Base-by-base conservation (phyloP, 345 rosid species). In the Erysimum cheiranthoides region DNA sequence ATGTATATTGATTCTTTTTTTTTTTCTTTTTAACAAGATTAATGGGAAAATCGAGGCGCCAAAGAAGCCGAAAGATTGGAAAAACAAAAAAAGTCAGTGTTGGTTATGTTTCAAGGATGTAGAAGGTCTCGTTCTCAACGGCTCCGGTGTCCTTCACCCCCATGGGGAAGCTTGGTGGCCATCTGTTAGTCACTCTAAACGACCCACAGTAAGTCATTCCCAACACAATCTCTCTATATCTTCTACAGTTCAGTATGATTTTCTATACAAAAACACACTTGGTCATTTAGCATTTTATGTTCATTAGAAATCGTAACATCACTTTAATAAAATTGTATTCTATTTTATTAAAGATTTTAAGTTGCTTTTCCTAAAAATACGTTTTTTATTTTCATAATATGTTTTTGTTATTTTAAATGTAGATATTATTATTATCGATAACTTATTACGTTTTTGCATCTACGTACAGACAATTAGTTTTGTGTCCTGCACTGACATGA, bases 111-210 rank as follows among this genome's bases (percentile, higher is more conserved):
- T 74, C 52, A 27, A 16, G 2, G 13, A 49, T 11, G 73, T 74
- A 17, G 10, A 27, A 17, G 68, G 67, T 59, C 78, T 74, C 31
- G 32, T 50, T 47, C 6, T 58, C 25, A 39, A 18, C 12, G 78
- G 78, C 6, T 27, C 73, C 12, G 73, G 78, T 35, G 10, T 66
- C 51, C 66, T 74, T 3, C 6, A 66, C 58, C 2, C 66, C 14
- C 67, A 74, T 47, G 78, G 78, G 1, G 73, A 17, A 66, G 4
- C 10, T 57, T 74, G 78, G 78, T 74, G 78, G 73, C 7, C 38
- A 14, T 42, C 64, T 64, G 64, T 53, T 18, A 0, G 8, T 2
- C 3, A 3, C 4, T 16, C 58, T 17, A 5, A 6, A 2, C 61
- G 61, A 50, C 68, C 68, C 2, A 27, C n/a, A n/a, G 75, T 61